A percentile compares a stretch with the other conserved stretches of the same genome.
Evolutionary conservation across 352 stramenopile species (phyloP).

Genomic region (Phytophthora citrophthora): DNA sequence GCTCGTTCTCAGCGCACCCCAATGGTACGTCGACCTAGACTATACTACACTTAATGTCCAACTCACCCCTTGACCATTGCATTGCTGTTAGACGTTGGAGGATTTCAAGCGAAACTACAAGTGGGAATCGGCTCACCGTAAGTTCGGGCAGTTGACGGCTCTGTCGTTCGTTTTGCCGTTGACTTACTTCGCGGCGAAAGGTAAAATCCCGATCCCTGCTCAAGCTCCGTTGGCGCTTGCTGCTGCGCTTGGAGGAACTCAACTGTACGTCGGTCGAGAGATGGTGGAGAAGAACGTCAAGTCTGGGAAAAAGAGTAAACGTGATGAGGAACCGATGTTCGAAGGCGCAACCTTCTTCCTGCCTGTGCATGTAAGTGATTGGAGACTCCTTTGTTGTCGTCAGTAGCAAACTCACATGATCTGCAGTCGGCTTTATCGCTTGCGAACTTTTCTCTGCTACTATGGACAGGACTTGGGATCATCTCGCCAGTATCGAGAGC

Average conservation of each 20-base stretch:
- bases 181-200: slow-evolving; percentile 89
- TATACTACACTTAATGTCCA: neutral
- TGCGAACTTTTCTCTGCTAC: slow-evolving; percentile 62
- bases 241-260: slow-evolving; percentile 47
- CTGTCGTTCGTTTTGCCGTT: slow-evolving; percentile 91
- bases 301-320: slow-evolving; percentile 18
- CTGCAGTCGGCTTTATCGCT: slow-evolving; percentile 61
- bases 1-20: slow-evolving; percentile 92
- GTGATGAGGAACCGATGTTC: slow-evolving; percentile 24
- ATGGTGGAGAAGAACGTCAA: slow-evolving; percentile 58
- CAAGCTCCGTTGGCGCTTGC: slow-evolving; percentile 52
- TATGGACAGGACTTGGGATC: slow-evolving; percentile 71
- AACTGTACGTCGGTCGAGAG: slow-evolving; percentile 57
- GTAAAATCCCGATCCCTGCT: slow-evolving; percentile 61
- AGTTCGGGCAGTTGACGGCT: slow-evolving; percentile 92
- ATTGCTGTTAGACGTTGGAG: slow-evolving; percentile 79
- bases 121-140: slow-evolving; percentile 91
- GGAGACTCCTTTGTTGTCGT: neutral
- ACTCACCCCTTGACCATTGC: neutral
- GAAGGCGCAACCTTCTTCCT: slow-evolving; percentile 52
- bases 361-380: slow-evolving; percentile 47
- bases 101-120: slow-evolving; percentile 98
- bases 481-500: slow-evolving; percentile 58
- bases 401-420: neutral
- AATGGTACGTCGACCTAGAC: slow-evolving; percentile 42